phyloP scores from a whole-genome alignment of 2,329 filamentous ascomycete genomes.

The Ploettnerulaceae sp. region DNA sequence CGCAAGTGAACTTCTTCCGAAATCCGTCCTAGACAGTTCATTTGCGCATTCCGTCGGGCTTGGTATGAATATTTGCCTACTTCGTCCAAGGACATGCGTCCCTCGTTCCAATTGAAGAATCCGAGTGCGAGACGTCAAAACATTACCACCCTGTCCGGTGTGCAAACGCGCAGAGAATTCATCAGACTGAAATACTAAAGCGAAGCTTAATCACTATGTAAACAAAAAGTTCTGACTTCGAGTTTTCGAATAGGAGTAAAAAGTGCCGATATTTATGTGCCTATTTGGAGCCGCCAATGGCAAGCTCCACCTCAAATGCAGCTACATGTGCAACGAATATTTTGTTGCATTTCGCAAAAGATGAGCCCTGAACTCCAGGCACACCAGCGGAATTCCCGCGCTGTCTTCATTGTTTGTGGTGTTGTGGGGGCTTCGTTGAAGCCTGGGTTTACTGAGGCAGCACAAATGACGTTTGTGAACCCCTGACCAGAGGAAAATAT shows the following conservation, averaged over 20 bases:
- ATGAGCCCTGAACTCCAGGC: conserved; percentile 11
- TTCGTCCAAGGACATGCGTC: neutral
- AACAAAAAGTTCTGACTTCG: no score
- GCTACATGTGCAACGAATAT: conserved; percentile 1
- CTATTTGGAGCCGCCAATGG: neutral
- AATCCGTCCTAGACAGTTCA: neutral
- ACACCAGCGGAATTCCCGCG: conserved; percentile 8
- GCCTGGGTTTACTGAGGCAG: conserved; percentile 6
- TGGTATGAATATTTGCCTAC: no score
- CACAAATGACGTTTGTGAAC: conserved; percentile 3
- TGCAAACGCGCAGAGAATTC: no score
- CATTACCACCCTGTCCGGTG: no score
- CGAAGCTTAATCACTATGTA: neutral
- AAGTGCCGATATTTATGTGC: neutral
- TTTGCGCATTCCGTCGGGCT: no score
- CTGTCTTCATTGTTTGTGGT: conserved; percentile 1
- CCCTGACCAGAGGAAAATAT: neutral
- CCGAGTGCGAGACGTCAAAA: neutral
- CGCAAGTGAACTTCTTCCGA: neutral
- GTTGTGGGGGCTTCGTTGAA: conserved; percentile 1
- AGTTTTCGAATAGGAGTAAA: neutral
- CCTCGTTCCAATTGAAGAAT: neutral
- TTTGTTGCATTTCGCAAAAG: conserved; percentile 16
- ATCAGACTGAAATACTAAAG: neutral
- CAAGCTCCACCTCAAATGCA: neutral